Base-by-base conservation (phyloP, 1,139 yeast species). In the Taiozyma sp. region DNA sequence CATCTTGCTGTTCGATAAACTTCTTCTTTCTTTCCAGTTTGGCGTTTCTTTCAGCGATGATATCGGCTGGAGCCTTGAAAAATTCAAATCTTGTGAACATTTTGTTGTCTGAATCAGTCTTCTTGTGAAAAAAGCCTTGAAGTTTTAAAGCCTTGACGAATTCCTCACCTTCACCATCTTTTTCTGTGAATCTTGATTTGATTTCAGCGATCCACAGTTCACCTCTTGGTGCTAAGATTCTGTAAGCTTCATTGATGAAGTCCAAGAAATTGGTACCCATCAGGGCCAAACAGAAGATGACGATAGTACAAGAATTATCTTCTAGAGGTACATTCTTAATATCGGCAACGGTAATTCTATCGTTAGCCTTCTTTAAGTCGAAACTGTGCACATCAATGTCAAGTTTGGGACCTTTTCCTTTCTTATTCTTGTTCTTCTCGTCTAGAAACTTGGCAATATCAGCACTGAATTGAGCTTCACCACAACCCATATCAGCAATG, bases 401-500 rank as follows among this genome's bases (percentile, higher is more conserved):
- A 48, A 80, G 56, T 46, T 57, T 63, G 35, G 43, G 39, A 58
- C 59, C 53, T 61, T 64, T 42, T 61, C 53, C 52, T 64, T 69
- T 53, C 66, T 71, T 45, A 70, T 67, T 61, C 58, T 46, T 45
- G 50, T 68, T 72, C 62, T 66, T 68, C 53, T 69, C 66, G 45
- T 71, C 69, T 49, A 78, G 72, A 58, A 80, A 79, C 22, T 76
- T 74, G 45, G 73, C 70, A 42, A 89, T 76, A 56, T 88, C 87
- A 40, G 77, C 68, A 1, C 97, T 83, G 44, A 93, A 74, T 62
- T 86, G 87, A 0, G 98, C 98, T 68, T 93, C 99, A 47, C 99
- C 99, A 68, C 99, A 93, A 13, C 99, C 99, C 97, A 93, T 90
- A 70, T 93, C 99, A 0, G 98, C 97, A 50, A 93, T 78, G 2